Base-by-base conservation (phyloP, 2,329 filamentous ascomycete species). In the Periconia sp. region DNA sequence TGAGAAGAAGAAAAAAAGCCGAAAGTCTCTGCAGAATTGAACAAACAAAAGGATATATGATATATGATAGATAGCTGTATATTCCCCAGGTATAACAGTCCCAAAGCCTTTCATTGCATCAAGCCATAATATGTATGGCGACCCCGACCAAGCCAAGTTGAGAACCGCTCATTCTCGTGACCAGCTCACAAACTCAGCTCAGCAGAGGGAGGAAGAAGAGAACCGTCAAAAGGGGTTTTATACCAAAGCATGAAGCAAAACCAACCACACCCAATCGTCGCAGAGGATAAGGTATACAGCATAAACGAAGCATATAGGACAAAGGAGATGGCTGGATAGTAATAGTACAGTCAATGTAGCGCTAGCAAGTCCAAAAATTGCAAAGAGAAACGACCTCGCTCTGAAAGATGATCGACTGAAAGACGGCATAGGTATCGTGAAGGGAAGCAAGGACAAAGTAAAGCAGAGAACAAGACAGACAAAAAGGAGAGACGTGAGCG, bases 401-500 rank as follows among this genome's bases (percentile, higher is more conserved):
- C 23, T 27, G 23, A 8, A 27, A 27, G 23, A 3, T 27, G 23
- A 27, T 27, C 23, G 23, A 20, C 5, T 17, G 40, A 19, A 20
- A 23, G 18, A 45, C 27, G 3, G 30, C n/a, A 23, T 15, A 37
- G 31, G 42, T 40, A 45, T 37, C 47, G 14, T 31, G 13, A 40
- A 41, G 7, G 37, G 23, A 40, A 50, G 13, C 5, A 45, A 20
- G 19, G 30, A 33, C 20, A 19, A 40, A 41, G 14, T 17, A 33
- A 20, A 18, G n/a, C 8, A 27, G 23, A 27, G 20, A 41, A 41
- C 30, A 14, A 33, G 27, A 45, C 19, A 45, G 33, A 41, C 13
- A 41, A 46, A 18, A 45, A 44, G 18, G 27, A 49, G 35, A 45
- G 43, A 40, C 50, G 45, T 52, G 11, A 47, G 19, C 45, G 33